Evolutionary conservation across 495 filamentous ascomycete species (phyloP).

Genomic region (Rhizodiscina lignyota): DNA sequence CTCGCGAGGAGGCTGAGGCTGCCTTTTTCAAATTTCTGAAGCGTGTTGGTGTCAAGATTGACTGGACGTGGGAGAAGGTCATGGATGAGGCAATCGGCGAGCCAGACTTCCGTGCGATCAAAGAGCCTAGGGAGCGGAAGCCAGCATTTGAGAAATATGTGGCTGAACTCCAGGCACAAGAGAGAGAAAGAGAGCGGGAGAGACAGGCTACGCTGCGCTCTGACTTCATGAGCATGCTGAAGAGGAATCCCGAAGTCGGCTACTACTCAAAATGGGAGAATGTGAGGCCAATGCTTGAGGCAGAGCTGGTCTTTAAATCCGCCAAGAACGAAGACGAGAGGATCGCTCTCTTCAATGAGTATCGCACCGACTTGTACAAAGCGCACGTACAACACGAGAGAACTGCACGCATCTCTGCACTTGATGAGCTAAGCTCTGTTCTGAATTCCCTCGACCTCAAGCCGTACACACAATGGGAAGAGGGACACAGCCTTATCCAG

Average conservation of each 20-base stretch:
- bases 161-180: slow-evolving; percentile 74
- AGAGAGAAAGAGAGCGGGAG: slow-evolving; percentile 90
- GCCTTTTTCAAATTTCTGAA: slow-evolving; percentile 87
- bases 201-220: slow-evolving; percentile 80
- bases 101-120: slow-evolving; percentile 81
- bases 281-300: slow-evolving; percentile 84
- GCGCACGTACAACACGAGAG: slow-evolving; percentile 57
- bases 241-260: slow-evolving; percentile 93
- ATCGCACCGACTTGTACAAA: slow-evolving; percentile 70
- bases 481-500: slow-evolving; percentile 69
- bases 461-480: slow-evolving; percentile 88
- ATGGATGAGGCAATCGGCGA: slow-evolving; percentile 85
- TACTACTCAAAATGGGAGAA: slow-evolving; percentile 97
- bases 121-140: slow-evolving; percentile 85
- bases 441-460: slow-evolving; percentile 76
- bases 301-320: slow-evolving; percentile 86
- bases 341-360: slow-evolving; percentile 87
- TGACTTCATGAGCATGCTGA: slow-evolving; percentile 93
- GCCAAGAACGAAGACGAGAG: slow-evolving; percentile 79
- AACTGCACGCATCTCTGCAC: slow-evolving; percentile 55
- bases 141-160: slow-evolving; percentile 91
- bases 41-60: slow-evolving; percentile 66
- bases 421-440: slow-evolving; percentile 67
- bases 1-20: slow-evolving; percentile 79
- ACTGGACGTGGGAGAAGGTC: slow-evolving; percentile 86